These are phyloP conservation scores for Xylaria sp. DNA, from an alignment of 2,329 filamentous ascomycete genomes.

Conservation along the genomic window DNA sequence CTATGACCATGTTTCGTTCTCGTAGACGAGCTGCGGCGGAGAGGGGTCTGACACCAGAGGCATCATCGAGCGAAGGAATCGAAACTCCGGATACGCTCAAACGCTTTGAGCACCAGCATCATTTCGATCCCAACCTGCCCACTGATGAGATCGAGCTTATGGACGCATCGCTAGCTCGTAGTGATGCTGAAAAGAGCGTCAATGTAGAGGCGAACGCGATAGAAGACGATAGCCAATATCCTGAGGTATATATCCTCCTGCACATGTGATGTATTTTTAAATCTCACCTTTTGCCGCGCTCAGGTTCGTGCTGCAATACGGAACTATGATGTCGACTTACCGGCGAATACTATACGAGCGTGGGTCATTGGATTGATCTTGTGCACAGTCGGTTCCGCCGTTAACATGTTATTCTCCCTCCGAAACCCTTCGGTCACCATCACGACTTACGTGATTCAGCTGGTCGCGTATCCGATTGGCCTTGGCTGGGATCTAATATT, in stretches of 20 bases:
- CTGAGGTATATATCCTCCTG: conserved; percentile 51
- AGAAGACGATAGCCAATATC: conserved; percentile 67
- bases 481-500: conserved; percentile 51
- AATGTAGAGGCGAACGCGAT: conserved; percentile 59
- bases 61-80: conserved; percentile 37
- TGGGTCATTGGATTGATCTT: conserved; percentile 68
- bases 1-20: conserved; percentile 40
- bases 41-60: conserved; percentile 36
- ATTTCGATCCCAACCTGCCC: conserved; percentile 67
- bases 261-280: neutral
- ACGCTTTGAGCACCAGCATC: conserved; percentile 61
- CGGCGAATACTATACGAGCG: conserved; percentile 67
- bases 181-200: conserved; percentile 57
- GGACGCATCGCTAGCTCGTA: conserved; percentile 57
- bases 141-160: conserved; percentile 63
- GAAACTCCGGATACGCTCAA: conserved; percentile 46
- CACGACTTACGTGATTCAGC: conserved; percentile 64
- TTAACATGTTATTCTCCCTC: conserved; percentile 64
- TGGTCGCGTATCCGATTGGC: conserved; percentile 62
- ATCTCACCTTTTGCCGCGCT: conserved; percentile 24
- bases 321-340: conserved; percentile 63
- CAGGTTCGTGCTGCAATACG: conserved; percentile 51
- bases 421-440: conserved; percentile 63
- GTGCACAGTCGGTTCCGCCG: conserved; percentile 65
- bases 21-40: conserved; percentile 40